Evolutionary conservation across 2,329 filamentous ascomycete species (phyloP).

Genomic region (Amphichorda felina): DNA sequence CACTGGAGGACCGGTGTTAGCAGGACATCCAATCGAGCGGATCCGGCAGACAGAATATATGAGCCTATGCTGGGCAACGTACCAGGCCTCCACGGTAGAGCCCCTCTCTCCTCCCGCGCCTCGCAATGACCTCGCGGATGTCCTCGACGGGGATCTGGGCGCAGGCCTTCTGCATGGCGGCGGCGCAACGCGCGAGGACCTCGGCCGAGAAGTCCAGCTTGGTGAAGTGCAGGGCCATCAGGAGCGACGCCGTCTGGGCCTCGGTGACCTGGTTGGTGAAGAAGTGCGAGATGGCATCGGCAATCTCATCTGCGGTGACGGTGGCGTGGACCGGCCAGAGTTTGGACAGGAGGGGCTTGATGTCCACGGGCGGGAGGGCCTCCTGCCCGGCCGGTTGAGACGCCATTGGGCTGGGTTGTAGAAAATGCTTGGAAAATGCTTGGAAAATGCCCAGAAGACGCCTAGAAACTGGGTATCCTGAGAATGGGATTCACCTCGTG

Average conservation of each 20-base stretch:
- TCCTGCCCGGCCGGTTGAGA: slow-evolving; percentile 10
- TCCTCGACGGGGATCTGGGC: slow-evolving; percentile 54
- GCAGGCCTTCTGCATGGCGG: slow-evolving; percentile 73
- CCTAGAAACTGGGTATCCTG: no score
- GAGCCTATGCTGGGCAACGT: no score
- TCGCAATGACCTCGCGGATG: slow-evolving; percentile 49
- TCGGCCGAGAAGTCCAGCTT: slow-evolving; percentile 73
- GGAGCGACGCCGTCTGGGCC: slow-evolving; percentile 73
- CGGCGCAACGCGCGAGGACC: slow-evolving; percentile 75
- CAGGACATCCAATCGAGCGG: no score
- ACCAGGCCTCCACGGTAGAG: slow-evolving; percentile 75
- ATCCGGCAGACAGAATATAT: no score
- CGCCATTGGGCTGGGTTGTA: slow-evolving; percentile 1
- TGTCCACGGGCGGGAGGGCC: slow-evolving; percentile 31
- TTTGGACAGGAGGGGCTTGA: slow-evolving; percentile 62
- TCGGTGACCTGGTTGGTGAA: slow-evolving; percentile 86
- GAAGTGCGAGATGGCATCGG: slow-evolving; percentile 78
- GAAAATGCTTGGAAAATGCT: no score
- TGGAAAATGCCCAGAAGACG: no score
- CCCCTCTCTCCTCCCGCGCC: slow-evolving; percentile 53
- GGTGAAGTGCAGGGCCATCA: slow-evolving; percentile 89
- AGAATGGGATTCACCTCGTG: no score
- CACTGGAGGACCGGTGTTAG: no score
- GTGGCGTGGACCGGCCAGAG: slow-evolving; percentile 49
- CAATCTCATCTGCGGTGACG: slow-evolving; percentile 71